phyloP scores from a whole-genome alignment of 495 filamentous ascomycete genomes.

The Penicillium maclennaniae region DNA sequence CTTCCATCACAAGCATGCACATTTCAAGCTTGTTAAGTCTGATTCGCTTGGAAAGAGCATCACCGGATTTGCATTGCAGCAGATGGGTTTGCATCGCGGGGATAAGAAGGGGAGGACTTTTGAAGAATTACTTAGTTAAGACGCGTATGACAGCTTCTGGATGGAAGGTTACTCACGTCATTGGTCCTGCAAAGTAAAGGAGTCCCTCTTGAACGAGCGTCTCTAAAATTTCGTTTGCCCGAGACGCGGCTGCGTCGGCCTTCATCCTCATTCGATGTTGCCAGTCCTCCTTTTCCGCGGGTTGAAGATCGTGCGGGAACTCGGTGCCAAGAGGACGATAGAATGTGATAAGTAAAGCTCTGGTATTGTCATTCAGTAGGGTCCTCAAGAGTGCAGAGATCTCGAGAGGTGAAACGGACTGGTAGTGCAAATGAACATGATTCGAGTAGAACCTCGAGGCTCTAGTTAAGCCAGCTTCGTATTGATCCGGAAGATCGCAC shows the following conservation, averaged over 20 bases:
- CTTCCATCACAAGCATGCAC: slow-evolving; percentile 40
- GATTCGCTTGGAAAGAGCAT: slow-evolving; percentile 29
- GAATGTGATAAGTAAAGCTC: slow-evolving; percentile 27
- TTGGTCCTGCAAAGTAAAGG: slow-evolving; percentile 27
- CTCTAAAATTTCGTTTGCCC: slow-evolving; percentile 32
- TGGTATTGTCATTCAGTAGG: neutral
- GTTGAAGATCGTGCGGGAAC: slow-evolving; percentile 8
- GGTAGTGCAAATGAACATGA: slow-evolving; percentile 34
- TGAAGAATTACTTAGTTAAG: neutral
- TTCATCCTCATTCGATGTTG: slow-evolving; percentile 15
- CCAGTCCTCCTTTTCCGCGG: slow-evolving; percentile 13
- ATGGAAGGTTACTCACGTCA: slow-evolving; percentile 25
- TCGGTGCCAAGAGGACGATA: slow-evolving; percentile 27
- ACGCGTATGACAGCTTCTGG: neutral
- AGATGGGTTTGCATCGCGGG: slow-evolving; percentile 42
- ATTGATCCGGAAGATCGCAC: slow-evolving; percentile 16
- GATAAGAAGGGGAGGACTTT: slow-evolving; percentile 34
- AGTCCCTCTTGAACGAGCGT: slow-evolving; percentile 27
- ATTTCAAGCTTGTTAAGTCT: slow-evolving; percentile 37
- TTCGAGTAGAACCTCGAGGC: slow-evolving; percentile 23
- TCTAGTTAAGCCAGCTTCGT: slow-evolving; percentile 10
- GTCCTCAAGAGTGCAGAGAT: neutral
- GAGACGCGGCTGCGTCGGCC: slow-evolving; percentile 29
- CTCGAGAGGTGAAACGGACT: slow-evolving; percentile 15
- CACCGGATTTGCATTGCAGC: slow-evolving; percentile 30